Percentiles rank a stretch among this genome's conserved stretches.
These are phyloP conservation scores for Nakazawaea wyomingensis DNA, from an alignment of 805 yeast genomes.

Conservation along the genomic window DNA sequence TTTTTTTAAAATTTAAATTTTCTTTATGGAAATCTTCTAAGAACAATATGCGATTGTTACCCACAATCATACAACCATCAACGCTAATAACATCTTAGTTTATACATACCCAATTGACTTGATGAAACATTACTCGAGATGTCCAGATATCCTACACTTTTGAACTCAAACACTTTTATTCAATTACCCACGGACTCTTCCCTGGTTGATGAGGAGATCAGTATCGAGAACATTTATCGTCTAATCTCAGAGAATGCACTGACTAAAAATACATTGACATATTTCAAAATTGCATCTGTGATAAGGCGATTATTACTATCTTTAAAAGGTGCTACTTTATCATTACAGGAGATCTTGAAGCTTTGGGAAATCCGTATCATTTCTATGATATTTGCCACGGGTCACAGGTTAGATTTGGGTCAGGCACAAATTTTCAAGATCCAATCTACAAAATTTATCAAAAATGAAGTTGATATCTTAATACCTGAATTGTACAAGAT, in stretches of 20 bases:
- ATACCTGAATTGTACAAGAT: conserved; percentile 21
- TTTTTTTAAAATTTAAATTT: too few species aligned
- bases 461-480: conserved; percentile 23
- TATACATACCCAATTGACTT: too few species aligned
- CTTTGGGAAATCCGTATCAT: conserved; percentile 34
- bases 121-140: conserved; percentile 4
- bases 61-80: too few species aligned
- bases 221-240: not conserved
- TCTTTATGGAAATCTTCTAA: too few species aligned
- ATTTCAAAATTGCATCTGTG: conserved; percentile 4
- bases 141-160: conserved; percentile 19
- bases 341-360: conserved; percentile 39
- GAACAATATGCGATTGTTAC: too few species aligned
- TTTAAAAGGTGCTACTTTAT: conserved; percentile 37
- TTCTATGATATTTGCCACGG: conserved; percentile 18
- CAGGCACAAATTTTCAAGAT: conserved; percentile 19
- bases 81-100: too few species aligned
- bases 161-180: conserved; percentile 24
- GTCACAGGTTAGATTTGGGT: conserved; percentile 15
- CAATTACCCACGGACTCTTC: conserved; percentile 14
- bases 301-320: conserved; percentile 6
- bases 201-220: conserved; percentile 3
- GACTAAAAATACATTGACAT: not conserved
- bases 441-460: conserved; percentile 23
- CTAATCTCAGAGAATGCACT: not conserved